Conservation (phyloP, 2,329 filamentous ascomycete genomes). For the Stagonosporopsis tanaceti region DNA sequence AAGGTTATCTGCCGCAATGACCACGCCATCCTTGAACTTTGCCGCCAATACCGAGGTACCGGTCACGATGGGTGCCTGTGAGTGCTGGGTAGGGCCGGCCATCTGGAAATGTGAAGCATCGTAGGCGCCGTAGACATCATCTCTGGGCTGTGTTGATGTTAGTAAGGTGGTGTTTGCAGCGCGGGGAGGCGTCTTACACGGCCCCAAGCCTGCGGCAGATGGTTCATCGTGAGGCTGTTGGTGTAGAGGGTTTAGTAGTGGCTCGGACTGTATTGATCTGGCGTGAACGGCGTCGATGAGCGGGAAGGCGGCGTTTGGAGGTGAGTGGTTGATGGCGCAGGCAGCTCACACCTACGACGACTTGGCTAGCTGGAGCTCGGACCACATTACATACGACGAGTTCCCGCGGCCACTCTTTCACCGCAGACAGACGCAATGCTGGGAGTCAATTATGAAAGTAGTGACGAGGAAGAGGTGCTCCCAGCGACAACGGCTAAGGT, state of each 20-base stretch:
- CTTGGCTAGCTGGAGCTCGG: constrained; percentile 17
- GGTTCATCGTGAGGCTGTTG: constrained; percentile 62
- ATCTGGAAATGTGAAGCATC: constrained; percentile 83
- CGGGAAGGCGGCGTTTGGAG: constrained; percentile 25
- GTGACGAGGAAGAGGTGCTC: constrained; percentile 57
- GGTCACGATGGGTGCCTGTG: constrained; percentile 91
- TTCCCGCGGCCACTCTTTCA: constrained; percentile 4
- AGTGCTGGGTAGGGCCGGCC: constrained; percentile 75
- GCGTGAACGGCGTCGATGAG: neutral
- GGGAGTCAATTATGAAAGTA: constrained; percentile 55
- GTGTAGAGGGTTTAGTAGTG: neutral
- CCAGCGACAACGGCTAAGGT: constrained; percentile 48
- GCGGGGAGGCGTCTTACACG: constrained; percentile 58
- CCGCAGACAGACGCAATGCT: constrained; percentile 44
- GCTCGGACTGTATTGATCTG: neutral
- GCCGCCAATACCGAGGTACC: constrained; percentile 94
- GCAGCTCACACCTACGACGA: constrained; percentile 39
- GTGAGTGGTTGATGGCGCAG: constrained; percentile 34
- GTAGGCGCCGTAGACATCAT: constrained; percentile 96
- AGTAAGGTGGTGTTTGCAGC: constrained; percentile 26
- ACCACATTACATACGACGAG: constrained; percentile 3
- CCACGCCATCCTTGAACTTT: constrained; percentile 96
- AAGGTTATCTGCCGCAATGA: constrained; percentile 96
- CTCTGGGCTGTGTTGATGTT: constrained; percentile 74
- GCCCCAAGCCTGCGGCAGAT: constrained; percentile 71